Evolutionary conservation across 495 filamentous ascomycete species (phyloP), one percentile per base, ranked within the genome.

Genomic region (Penicillium maclennaniae): DNA sequence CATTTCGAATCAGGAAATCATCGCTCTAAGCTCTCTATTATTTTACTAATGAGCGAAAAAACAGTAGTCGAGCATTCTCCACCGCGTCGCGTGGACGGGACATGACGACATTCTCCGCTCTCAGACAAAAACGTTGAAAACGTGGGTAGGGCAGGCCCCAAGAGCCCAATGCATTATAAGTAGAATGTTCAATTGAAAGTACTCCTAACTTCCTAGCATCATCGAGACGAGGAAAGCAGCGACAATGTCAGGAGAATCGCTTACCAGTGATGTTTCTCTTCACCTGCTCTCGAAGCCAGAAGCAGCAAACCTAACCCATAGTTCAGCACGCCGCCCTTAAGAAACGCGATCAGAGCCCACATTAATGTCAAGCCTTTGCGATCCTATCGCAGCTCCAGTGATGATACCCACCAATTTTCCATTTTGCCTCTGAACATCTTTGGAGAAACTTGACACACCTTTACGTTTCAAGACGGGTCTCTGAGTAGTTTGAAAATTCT

Each of bases 391-490:
- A 39, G 15, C 38, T 49, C 37, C 46, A 19, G 40, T 55, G 59
- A 62, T 59, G 59, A 46, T 57, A 39, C 49, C 40, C 41, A 51
- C 44, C n/a, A n/a, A 44, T 41, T 34, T 34, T 53, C 21, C 45
- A 37, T 54, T 34, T 34, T 34, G 34, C 37, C 52, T 37, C 51
- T 47, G 53, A 61, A 53, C 23, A 25, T 44, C 42, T 16, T 55
- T 62, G 59, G 47, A 51, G 59, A 62, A 59, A 59, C 43, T 50
- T 49, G 23, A 39, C 25, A 49, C 48, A 49, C 51, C 51, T 51
- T 41, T 51, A 59, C 55, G 55, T 62, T 62, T 62, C 59, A 59
- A 62, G 59, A 62, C 55, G 59, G 59, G 59, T 62, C 55, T 62
- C 59, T 62, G 59, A 62, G 55, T 50, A 47, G 52, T 36, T 43